phyloP scores from a whole-genome alignment of 1,284 basidiomycete species.

The Anthracocystis panici-leucophaei region DNA sequence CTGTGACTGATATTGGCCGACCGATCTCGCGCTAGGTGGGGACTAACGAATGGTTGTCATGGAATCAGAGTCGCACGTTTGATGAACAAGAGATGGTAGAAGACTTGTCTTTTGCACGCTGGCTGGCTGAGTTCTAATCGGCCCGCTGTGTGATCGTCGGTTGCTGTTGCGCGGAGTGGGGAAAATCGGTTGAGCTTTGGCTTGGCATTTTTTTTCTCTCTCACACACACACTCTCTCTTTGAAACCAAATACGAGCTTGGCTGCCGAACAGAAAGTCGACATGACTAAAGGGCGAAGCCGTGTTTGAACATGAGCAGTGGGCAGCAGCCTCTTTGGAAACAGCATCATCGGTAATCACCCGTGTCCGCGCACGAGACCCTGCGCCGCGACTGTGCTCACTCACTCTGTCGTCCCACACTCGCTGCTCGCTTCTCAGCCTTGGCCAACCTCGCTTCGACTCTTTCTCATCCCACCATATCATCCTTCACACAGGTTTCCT shows the following conservation, averaged over 20 bases:
- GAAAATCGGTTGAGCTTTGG: neutral
- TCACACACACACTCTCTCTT: too few relatives aligned
- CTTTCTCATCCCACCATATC: slow-evolving; percentile 2
- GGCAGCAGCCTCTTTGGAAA: too few relatives aligned
- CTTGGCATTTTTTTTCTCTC: slow-evolving; percentile 11
- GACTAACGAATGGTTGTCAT: too few relatives aligned
- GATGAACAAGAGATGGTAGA: too few relatives aligned
- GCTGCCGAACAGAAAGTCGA: too few relatives aligned
- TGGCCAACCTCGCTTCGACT: neutral
- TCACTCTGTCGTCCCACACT: neutral
- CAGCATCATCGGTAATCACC: too few relatives aligned
- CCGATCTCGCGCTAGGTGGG: too few relatives aligned
- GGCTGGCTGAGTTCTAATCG: neutral
- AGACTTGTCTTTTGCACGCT: too few relatives aligned
- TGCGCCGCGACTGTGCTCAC: neutral
- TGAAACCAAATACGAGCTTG: too few relatives aligned
- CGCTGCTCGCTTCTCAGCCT: neutral
- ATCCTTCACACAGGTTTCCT: neutral
- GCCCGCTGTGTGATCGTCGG: slow-evolving; percentile 16
- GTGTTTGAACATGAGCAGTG: neutral
- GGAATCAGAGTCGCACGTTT: too few relatives aligned
- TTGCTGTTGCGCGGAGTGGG: slow-evolving; percentile 9
- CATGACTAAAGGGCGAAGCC: neutral
- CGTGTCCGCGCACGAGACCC: slow-evolving; percentile 7
- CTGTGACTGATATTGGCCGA: too few relatives aligned